Percentiles rank a stretch among this genome's conserved stretches.
These are phyloP conservation scores for Arthrobotrys conoides DNA, from an alignment of 2,329 filamentous ascomycete genomes.

Conservation along the genomic window DNA sequence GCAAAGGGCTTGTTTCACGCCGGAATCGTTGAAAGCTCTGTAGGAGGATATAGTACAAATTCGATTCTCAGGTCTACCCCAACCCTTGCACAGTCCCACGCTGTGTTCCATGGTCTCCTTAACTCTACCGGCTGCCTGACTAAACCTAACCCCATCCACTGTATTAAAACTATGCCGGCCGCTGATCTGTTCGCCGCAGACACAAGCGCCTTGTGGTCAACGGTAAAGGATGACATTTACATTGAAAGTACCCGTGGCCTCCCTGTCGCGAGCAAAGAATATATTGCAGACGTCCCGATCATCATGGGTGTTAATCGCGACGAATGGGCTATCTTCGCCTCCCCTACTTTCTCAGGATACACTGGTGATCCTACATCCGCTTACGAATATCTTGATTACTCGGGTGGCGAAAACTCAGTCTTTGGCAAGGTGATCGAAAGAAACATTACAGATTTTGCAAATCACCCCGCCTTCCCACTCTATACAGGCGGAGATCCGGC, in stretches of 20 bases:
- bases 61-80: background rate
- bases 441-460: conserved; percentile 62
- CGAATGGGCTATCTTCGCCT: conserved; percentile 66
- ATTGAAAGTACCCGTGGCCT: conserved; percentile 61
- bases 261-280: conserved; percentile 64
- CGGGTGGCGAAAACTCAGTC: conserved; percentile 47
- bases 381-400: conserved; percentile 57
- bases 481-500: conserved; percentile 52
- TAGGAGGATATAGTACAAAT: conserved; percentile 14
- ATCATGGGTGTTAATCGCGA: conserved; percentile 67
- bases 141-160: conserved; percentile 14
- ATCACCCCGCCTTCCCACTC: conserved; percentile 52
- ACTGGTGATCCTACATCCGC: conserved; percentile 61
- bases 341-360: conserved; percentile 63
- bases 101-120: conserved; percentile 13
- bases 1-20: conserved; percentile 70
- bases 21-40: conserved; percentile 66
- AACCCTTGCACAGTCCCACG: conserved; percentile 24
- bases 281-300: conserved; percentile 65
- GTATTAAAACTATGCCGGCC: conserved; percentile 22
- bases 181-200: background rate
- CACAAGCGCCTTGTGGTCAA: background rate
- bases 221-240: conserved; percentile 65
- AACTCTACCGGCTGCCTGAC: conserved; percentile 11
- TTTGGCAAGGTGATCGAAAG: conserved; percentile 35